A percentile compares a stretch with the other conserved stretches of the same genome.
Evolutionary conservation across 2,329 filamentous ascomycete species (phyloP).

Genomic region (Ambrosiella beaveri): DNA sequence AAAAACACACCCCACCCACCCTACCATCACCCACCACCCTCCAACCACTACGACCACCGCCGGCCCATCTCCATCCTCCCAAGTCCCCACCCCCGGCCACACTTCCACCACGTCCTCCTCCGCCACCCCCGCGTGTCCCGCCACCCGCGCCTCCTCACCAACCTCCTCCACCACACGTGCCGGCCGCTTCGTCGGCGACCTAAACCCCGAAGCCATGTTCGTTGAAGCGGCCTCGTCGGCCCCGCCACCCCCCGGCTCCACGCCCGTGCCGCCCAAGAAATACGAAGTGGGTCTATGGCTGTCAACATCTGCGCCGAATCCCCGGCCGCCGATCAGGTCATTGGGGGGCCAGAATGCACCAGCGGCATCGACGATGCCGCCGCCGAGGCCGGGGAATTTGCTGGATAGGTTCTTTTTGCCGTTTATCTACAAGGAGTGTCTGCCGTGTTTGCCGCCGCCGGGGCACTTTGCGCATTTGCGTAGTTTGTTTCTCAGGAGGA

Average conservation of each 20-base stretch:
- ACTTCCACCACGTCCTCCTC: neutral
- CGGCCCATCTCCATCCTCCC: conserved; percentile 11
- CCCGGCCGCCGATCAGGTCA: neutral
- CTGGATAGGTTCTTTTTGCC: conserved; percentile 26
- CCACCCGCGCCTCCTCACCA: conserved; percentile 2
- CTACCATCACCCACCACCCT: neutral
- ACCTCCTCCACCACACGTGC: conserved; percentile 14
- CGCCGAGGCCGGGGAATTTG: conserved; percentile 14
- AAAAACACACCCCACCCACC: neutral
- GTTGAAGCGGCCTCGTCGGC: conserved; percentile 32
- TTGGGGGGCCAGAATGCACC: neutral
- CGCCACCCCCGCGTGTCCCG: neutral
- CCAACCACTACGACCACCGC: neutral
- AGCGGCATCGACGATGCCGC: neutral
- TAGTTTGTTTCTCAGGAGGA: conserved; percentile 31
- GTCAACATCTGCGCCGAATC: conserved; percentile 14
- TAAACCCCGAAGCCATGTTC: conserved; percentile 44
- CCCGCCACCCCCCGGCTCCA: conserved; percentile 16
- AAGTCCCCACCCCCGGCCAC: conserved; percentile 14
- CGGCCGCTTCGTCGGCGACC: conserved; percentile 38
- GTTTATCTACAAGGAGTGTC: conserved; percentile 28
- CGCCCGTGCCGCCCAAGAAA: conserved; percentile 21
- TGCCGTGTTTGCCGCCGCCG: conserved; percentile 30
- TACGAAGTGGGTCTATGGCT: conserved; percentile 42
- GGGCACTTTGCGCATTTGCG: conserved; percentile 29